phyloP scores from a whole-genome alignment of 2,329 filamentous ascomycete genomes.

The Penicillium carneum region DNA sequence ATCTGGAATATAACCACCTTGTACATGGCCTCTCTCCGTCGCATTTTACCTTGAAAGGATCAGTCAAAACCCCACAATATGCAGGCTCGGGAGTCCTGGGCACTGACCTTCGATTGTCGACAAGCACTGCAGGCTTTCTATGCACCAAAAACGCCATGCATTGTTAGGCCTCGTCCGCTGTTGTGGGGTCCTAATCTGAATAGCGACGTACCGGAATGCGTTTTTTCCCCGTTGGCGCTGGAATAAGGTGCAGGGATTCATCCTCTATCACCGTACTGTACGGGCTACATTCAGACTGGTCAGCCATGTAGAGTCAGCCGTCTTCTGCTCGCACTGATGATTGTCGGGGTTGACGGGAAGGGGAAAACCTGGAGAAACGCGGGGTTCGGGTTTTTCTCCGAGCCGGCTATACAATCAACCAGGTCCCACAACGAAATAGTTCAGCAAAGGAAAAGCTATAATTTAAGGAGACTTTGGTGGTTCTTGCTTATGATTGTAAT shows the following conservation, averaged over 20 bases:
- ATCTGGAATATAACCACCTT: slow-evolving; percentile 32
- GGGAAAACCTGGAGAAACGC: slow-evolving; percentile 33
- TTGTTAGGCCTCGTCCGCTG: not conserved
- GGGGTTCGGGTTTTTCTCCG: slow-evolving; percentile 32
- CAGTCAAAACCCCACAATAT: not conserved
- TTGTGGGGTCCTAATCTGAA: not conserved
- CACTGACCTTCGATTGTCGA: slow-evolving; percentile 47
- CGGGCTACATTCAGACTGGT: not conserved
- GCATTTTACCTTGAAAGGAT: slow-evolving; percentile 43
- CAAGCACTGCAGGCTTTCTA: slow-evolving; percentile 51
- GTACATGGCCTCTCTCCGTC: slow-evolving; percentile 49
- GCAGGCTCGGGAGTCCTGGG: not conserved
- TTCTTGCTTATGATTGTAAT: not conserved
- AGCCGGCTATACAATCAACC: slow-evolving; percentile 18
- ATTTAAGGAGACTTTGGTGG: not conserved
- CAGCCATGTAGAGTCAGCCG: not conserved
- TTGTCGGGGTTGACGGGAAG: slow-evolving; percentile 15
- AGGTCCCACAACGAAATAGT: not conserved
- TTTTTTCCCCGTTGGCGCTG: slow-evolving; percentile 43
- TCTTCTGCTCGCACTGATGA: not conserved
- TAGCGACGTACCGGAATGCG: slow-evolving; percentile 44
- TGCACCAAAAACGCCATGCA: slow-evolving; percentile 1
- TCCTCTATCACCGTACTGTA: slow-evolving; percentile 29
- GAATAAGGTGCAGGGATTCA: slow-evolving; percentile 32
- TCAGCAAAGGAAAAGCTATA: not conserved